Evolutionary conservation across 345 rosid genomes (phyloP).

Genomic region (Aethionema arabicum): DNA sequence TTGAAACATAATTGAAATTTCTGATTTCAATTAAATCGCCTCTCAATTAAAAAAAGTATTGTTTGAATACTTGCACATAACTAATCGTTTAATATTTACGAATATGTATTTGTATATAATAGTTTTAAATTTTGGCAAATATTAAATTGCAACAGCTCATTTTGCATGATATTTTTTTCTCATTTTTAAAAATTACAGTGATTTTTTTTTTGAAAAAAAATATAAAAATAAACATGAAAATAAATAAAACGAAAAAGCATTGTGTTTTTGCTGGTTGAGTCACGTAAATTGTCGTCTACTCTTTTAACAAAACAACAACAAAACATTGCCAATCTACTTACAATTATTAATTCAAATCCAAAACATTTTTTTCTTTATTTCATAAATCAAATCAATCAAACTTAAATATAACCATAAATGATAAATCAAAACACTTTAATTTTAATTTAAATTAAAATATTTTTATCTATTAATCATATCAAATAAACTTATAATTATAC

Average conservation of each 20-base stretch:
- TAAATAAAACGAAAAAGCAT: constrained; percentile 15
- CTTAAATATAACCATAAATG: no score
- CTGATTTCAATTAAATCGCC: no score
- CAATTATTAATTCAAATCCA: constrained; percentile 12
- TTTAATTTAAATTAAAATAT: no score
- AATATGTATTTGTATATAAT: no score
- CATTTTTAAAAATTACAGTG: constrained; percentile 2
- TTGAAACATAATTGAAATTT: no score
- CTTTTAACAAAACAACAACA: constrained; percentile 33
- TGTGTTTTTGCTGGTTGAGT: constrained; percentile 31
- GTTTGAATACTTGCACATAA: not conserved
- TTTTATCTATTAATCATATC: no score
- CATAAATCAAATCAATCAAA: no score
- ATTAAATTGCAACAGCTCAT: constrained; percentile 5
- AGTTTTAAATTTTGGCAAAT: not conserved
- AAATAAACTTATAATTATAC: no score
- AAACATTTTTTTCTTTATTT: no score
- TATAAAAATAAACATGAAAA: not conserved
- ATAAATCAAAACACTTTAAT: no score
- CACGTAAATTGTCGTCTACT: constrained; percentile 29
- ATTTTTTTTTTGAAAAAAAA: not conserved
- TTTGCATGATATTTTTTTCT: constrained; percentile 10
- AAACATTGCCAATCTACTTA: constrained; percentile 26
- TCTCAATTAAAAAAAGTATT: no score
- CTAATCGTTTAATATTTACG: no score